Base-by-base conservation (phyloP, 148 eudicot species). In the Polygonum aviculare region DNA sequence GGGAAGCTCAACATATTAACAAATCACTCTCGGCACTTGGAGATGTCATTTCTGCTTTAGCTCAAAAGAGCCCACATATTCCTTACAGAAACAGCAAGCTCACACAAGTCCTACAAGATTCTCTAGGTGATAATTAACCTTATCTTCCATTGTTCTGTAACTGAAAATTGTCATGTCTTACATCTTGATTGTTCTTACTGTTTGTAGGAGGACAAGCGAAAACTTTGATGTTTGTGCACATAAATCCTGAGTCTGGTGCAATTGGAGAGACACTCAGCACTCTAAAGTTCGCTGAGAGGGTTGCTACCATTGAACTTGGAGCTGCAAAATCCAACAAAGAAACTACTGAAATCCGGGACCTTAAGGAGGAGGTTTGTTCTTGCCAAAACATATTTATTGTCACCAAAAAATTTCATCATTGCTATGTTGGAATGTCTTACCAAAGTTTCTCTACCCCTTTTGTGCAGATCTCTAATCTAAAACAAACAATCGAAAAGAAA, bases 31-130 rank as follows among this genome's bases (percentile, higher is more conserved):
- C 98, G 52, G 98, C 98, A 8, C 90, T 95, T n/a, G 97, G 98
- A 48, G 97, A 92, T 87, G 97, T 92, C 76, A 95, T 95, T 71
- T 83, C 96, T 75, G 92, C 98, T 69, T 91, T 95, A 55, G 97
- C 98, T 57, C 98, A 95, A 77, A 95, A 95, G 80, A 95, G 88
- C 81, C 73, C 97, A 52, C 96, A 95, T 80, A 83, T 95, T 70
- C 98, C 98, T 80, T 95, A 95, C 76, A 84, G 98, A 81, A 95
- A 95, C 65, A 95, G 98, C 97, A 95, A 95, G 85, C 96, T 95
- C 51, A 95, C 98, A 54, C 97, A 95, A 92, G 98, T 95, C 18
- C 77, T 95, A 19, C 98, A 95, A 85, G 97, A 92, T 82, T 92
- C 98, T 77, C 82, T 95, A 83, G 98, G 98, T 94, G 87, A 77